Base-by-base conservation (phyloP, 140 eudicot species). In the Eryngium alpinum region DNA sequence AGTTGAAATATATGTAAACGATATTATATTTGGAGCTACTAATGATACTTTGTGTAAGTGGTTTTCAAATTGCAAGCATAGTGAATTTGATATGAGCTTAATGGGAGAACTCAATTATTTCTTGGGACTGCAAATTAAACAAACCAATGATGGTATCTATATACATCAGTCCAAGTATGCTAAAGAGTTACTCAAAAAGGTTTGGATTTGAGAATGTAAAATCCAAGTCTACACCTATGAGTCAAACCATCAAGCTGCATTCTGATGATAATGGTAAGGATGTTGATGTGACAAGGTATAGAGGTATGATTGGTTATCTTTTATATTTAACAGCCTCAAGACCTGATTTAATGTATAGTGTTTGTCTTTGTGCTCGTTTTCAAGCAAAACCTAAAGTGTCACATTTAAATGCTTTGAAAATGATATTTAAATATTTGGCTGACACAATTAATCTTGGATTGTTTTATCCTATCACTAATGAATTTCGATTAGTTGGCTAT, bases 341-440 rank as follows among this genome's bases (percentile, higher is more conserved):
- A 6, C 56, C 82, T 25, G 82, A 79, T 62, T 59, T 79, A 15
- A 69, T 79, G 73, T 62, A 28, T 79, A n/a, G 10, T 52, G 59
- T 52, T 1, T 52, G 59, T 52, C 12, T 79, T 1, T 62, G 82
- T 69, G 22, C 25, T 5, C 25, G 53, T 32, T 79, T 49, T 24
- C 63, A 79, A 17, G 49, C 12, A n/a, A 27, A 19, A 70, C 82
- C 12, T 33, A 62, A 38, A 70, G 60, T 22, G 5, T 44, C 13
- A 56, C 59, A 18, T 3, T 57, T 10, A 59, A n/a, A 29, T 10
- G 75, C 51, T 1, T 74, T 79, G 29, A 79, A 79, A 31, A 7
- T 52, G 0, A 57, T 79, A 3, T 62, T 79, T 33, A 57, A 69
- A 18, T 79, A 79, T 25, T 18, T 79, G 0, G 14, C 7, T 9